Base-by-base conservation (phyloP, 768 basidiomycete genomes). In the Cyclocybe cylindracea region DNA sequence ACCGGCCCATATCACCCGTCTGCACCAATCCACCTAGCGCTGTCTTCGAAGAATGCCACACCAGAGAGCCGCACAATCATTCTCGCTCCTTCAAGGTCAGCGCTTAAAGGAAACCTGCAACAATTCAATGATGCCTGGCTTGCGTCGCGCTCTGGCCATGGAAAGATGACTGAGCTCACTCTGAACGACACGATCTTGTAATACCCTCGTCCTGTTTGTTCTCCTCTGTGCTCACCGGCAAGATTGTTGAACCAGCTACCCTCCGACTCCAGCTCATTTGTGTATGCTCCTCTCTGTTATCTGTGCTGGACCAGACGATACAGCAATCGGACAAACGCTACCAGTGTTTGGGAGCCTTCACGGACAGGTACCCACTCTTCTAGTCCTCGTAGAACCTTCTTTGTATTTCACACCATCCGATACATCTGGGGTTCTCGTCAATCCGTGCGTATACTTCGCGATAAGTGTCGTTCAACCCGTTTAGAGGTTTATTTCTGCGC, bases 21-120 rank as follows among this genome's bases (percentile, higher is more conserved):
- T 3, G 85, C 87, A 5, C 87, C 87, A 3, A 70, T 92, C 43
- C 83, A 88, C 55, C 72, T 91, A 34, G 76, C 80, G 36, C 65
- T 88, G 29, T 86, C 87, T 0, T 70, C 74, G 54, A 54, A 73
- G 5, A 55, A 66, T 9, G 61, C 61, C 7, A 43, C 19, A 6
- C 65, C 74, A 16, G 61, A 69, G 9, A 58, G 55, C 13, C 65
- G 67, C 40, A 67, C 74, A 0, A 48, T 90, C 14, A 61, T 89
- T 45, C 58, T 89, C 29, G 71, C 83, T 14, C 78, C 86, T 1
- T 82, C 79, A 7, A 79, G 78, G 41, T 53, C 70, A n/a, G 56
- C 61, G 10, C 68, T 86, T 50, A 61, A 69, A 9, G 49, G 66
- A 0, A 67, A 73, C 16, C 69, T 91, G 18, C 64, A 63, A 44